Evolutionary conservation across 2,329 filamentous ascomycete species (phyloP), one percentile per base, ranked within the genome.

Genomic region (Alternaria burnsii): DNA sequence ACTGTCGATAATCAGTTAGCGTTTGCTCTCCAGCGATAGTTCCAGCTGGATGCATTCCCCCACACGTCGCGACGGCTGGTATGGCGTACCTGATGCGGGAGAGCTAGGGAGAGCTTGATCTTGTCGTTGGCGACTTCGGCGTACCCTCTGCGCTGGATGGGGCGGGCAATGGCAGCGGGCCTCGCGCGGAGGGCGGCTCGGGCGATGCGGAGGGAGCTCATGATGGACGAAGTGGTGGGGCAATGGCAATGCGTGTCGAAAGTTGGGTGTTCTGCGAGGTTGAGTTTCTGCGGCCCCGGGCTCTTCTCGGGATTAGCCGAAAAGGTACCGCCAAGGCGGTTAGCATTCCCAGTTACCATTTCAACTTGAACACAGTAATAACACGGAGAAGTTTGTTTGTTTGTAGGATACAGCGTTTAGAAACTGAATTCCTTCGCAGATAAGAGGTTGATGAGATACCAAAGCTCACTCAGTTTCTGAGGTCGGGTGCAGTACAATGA

Each of bases 71-170:
- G 58, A 48, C 38, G 46, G 64, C 51, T 52, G 67, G 59, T 51
- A 60, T 59, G 68, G 69, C 91, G 83, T 93, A 98, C 95, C 93
- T 97, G 92, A 85, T 98, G 94, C 85, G 95, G 95, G 76, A 99
- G 91, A 81, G 92, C 89, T 85, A 99, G 87, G 87, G 93, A 97
- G 85, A 99, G 90, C 90, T 97, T 96, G 88, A 99, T 97, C 81
- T 85, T 85, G 80, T 84, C 83, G 59, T 81, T 76, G 71, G 82
- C 82, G 71, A 84, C 82, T 73, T 84, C 83, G 74, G 83, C 95
- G 82, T 99, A 99, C 76, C 90, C 90, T 87, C 95, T 89, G 82
- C 93, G 91, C 86, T 94, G 91, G 71, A 92, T 78, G 74, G 91
- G 89, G 73, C 88, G 86, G 81, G 90, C 87, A 82, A 94, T 85